Conservation (phyloP, 805 yeast species). For the Komagataella ulmi region DNA sequence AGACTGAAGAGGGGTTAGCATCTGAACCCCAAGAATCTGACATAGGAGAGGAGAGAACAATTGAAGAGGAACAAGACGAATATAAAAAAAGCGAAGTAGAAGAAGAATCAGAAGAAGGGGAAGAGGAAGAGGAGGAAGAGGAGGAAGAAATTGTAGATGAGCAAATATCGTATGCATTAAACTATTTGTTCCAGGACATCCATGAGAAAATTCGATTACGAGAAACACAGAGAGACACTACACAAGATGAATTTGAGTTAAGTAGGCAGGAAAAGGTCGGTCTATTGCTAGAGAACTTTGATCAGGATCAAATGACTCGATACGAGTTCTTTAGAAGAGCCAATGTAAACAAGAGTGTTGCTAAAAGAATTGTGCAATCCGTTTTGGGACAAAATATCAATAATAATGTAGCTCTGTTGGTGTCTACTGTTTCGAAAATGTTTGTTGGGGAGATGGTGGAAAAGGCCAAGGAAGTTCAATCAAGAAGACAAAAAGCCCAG, state of each 20-base stretch:
- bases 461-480: constrained; percentile 61
- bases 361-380: constrained; percentile 68
- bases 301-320: constrained; percentile 72
- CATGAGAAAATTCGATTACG: background rate
- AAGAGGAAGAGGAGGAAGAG: background rate
- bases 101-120: background rate
- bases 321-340: constrained; percentile 83
- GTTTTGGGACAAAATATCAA: constrained; percentile 72
- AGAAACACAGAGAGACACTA: background rate
- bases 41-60: background rate
- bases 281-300: constrained; percentile 57
- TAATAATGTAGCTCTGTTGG: constrained; percentile 63
- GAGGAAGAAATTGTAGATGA: background rate
- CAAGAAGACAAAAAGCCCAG: constrained; percentile 31
- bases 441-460: constrained; percentile 86
- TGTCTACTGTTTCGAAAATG: constrained; percentile 81
- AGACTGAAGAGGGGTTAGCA: background rate
- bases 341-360: constrained; percentile 56
- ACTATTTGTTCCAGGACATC: background rate
- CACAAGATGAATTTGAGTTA: constrained; percentile 10
- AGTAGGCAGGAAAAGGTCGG: constrained; percentile 45
- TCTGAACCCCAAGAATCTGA: background rate
- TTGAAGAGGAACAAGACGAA: background rate
- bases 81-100: background rate
- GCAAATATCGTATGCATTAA: background rate